Evolutionary conservation across 2,329 filamentous ascomycete species (phyloP), one percentile per base, ranked within the genome.

Genomic region (Colletotrichum cordylinicola): DNA sequence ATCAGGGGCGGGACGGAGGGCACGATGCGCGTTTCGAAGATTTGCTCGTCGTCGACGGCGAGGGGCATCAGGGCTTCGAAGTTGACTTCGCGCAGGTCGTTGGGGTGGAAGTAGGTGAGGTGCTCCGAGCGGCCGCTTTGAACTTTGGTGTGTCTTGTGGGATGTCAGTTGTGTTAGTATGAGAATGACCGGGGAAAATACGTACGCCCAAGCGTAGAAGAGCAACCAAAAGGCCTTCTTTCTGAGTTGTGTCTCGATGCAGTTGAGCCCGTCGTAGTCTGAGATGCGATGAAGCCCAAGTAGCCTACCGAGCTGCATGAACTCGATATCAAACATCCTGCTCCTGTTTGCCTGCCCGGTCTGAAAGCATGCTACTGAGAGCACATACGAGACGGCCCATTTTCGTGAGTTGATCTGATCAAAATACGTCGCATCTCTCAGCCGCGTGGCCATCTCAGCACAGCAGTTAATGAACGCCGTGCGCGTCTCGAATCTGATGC

Each of bases 191-290:
- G 43, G 31, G 27, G 31, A 10, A 9, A 2, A 33, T 48, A 48
- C 78, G 56, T 39, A 80, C 79, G 78, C 77, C 37, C 81, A 84
- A 1, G 77, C 78, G 55, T 85, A 84, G 18, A 84, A 84, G 10
- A 82, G 79, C 15, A 85, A 72, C 82, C 83, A 85, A 55, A 85
- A 85, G 0, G 80, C 83, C 72, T 84, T 85, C 66, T 85, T 84
- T 13, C 84, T 78, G 4, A 85, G 76, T 56, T 85, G 84, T 0
- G 79, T 81, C 66, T 85, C 82, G 16, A 84, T 82, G 39, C 76
- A 78, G 52, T 83, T 82, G 3, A 83, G 77, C 2, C 81, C 82
- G 13, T 78, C 79, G 62, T 84, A 84, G 18, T 80, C 81, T 0
- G 81, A 80, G 1, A 84, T 79, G 4, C 78, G 77, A 66, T 85